Evolutionary conservation across 306 rosid species (phyloP).

Genomic region (Prunus mongolica): DNA sequence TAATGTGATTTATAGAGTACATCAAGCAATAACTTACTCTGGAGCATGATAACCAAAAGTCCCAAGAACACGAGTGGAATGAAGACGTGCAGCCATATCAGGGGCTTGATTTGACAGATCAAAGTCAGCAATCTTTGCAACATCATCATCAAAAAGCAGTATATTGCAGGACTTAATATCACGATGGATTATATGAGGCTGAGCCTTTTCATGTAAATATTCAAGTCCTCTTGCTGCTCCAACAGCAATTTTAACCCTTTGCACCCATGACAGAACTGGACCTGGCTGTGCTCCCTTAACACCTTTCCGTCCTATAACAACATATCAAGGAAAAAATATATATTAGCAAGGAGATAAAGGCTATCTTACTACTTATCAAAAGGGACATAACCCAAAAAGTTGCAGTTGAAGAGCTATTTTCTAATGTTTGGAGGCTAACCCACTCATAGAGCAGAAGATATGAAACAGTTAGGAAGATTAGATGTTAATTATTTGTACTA

Average conservation of each 20-base stretch:
- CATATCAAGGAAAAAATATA: slow-evolving; percentile 12
- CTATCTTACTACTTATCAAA: neutral
- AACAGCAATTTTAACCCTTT: slow-evolving; percentile 76
- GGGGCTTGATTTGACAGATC: slow-evolving; percentile 84
- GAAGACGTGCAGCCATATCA: slow-evolving; percentile 77
- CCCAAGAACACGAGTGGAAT: slow-evolving; percentile 92
- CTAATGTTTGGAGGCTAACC: neutral
- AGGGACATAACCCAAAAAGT: neutral
- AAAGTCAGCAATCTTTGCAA: slow-evolving; percentile 78
- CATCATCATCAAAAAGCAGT: slow-evolving; percentile 62
- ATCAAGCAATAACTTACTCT: slow-evolving; percentile 49
- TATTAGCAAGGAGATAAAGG: neutral
- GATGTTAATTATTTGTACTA: no score
- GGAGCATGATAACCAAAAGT: slow-evolving; percentile 93
- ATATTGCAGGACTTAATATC: slow-evolving; percentile 81
- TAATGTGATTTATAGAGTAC: neutral
- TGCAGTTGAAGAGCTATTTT: neutral
- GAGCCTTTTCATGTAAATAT: slow-evolving; percentile 79
- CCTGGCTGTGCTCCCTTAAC: slow-evolving; percentile 76
- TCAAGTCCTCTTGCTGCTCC: slow-evolving; percentile 83
- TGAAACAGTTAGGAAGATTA: neutral
- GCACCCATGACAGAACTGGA: slow-evolving; percentile 62
- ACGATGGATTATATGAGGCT: slow-evolving; percentile 64
- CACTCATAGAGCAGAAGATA: neutral
- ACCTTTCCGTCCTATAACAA: slow-evolving; percentile 60